Evolutionary conservation across 192 early-diverging fungal species (phyloP).

Genomic region (Coemansia sp.): DNA sequence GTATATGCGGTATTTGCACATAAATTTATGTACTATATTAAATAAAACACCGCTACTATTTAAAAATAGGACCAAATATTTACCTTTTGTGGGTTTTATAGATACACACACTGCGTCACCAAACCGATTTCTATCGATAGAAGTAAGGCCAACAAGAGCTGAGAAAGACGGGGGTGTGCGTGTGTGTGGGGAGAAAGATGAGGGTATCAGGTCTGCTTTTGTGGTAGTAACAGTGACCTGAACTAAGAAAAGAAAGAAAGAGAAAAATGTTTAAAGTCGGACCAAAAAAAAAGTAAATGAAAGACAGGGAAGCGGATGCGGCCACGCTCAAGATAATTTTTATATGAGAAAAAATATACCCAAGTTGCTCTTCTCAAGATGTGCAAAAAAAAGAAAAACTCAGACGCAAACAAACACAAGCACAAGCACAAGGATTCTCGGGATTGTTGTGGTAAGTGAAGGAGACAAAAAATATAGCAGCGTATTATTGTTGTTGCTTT

Average conservation of each 20-base stretch:
- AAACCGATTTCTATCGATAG: too few species aligned
- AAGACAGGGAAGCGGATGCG: background rate
- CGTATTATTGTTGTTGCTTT: too few species aligned
- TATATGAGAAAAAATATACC: too few species aligned
- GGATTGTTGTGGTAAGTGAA: background rate
- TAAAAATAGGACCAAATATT: too few species aligned
- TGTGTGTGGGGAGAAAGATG: background rate
- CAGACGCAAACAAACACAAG: background rate
- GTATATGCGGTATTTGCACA: too few species aligned
- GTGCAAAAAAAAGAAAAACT: background rate
- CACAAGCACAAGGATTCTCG: background rate
- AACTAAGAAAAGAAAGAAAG: background rate
- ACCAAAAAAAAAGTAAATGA: background rate
- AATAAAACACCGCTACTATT: too few species aligned
- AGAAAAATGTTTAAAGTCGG: background rate
- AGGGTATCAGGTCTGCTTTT: background rate
- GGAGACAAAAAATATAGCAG: too few species aligned
- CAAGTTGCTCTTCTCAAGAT: background rate
- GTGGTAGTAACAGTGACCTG: background rate
- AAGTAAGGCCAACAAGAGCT: background rate
- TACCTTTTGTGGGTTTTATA: too few species aligned
- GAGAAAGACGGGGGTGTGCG: background rate
- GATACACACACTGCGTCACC: too few species aligned
- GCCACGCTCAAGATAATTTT: too few species aligned
- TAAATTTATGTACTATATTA: too few species aligned